Conservation (phyloP, 192 early-diverging fungal species). For the Kappamyces sp. region DNA sequence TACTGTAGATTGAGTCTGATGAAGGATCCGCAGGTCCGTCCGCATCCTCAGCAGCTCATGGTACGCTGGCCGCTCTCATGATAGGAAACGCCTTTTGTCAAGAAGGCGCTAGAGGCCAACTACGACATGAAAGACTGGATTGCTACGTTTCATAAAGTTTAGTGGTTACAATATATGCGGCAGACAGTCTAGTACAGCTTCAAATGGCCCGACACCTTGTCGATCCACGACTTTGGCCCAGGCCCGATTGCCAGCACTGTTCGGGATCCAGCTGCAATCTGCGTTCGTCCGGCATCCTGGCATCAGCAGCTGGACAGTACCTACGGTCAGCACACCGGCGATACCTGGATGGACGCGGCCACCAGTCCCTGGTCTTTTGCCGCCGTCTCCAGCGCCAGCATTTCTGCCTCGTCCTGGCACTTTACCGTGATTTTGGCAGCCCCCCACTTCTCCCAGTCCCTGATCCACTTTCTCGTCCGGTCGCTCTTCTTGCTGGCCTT, state of each 20-base stretch:
- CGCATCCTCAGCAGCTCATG: slow-evolving; percentile 13
- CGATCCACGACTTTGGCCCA: slow-evolving; percentile 40
- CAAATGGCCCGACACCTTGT: slow-evolving; percentile 50
- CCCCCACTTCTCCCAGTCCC: slow-evolving; percentile 70
- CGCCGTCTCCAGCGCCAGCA: slow-evolving; percentile 59
- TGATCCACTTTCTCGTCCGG: slow-evolving; percentile 32
- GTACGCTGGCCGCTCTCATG: neutral
- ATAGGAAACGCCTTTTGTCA: slow-evolving; percentile 13
- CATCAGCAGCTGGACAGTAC: slow-evolving; percentile 54
- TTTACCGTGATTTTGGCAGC: slow-evolving; percentile 85
- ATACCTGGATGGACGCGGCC: too few relatives aligned
- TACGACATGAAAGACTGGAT: slow-evolving; percentile 11
- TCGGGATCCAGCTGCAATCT: slow-evolving; percentile 82
- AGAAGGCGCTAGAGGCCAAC: neutral
- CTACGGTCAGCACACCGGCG: too few relatives aligned
- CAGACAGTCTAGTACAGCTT: slow-evolving; percentile 34
- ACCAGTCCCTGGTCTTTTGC: slow-evolving; percentile 57
- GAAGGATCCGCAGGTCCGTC: slow-evolving; percentile 5
- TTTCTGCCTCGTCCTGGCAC: slow-evolving; percentile 65
- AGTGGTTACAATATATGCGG: neutral
- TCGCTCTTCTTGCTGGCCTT: slow-evolving; percentile 27
- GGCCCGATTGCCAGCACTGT: slow-evolving; percentile 95
- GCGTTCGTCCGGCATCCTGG: slow-evolving; percentile 86
- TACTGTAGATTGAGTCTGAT: slow-evolving; percentile 32
- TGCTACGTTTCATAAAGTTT: neutral